Percentiles rank a stretch among this genome's conserved stretches.
Evolutionary conservation across 73 alveolate genomes (phyloP).

Genomic region (Paramecium pentaurelia): DNA sequence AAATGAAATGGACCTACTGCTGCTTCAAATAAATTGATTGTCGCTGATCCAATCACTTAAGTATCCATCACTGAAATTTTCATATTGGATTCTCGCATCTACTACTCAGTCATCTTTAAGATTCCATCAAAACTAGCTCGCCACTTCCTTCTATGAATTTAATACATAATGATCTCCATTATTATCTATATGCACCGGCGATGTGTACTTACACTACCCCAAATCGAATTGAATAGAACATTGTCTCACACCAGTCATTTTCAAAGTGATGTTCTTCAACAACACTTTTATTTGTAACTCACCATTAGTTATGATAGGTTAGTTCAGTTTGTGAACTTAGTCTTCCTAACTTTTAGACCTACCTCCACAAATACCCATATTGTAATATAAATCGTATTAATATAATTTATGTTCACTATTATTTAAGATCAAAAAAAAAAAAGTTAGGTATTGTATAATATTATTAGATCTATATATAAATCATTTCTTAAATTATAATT

Average conservation of each 20-base stretch:
- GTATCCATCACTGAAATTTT: background rate
- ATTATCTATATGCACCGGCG: background rate
- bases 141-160: background rate
- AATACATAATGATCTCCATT: background rate
- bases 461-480: background rate
- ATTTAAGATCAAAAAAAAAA: background rate
- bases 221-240: background rate
- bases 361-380: background rate
- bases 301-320: background rate
- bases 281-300: background rate
- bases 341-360: background rate
- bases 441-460: background rate
- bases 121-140: background rate
- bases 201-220: background rate
- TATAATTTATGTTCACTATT: background rate
- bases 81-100: background rate
- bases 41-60: background rate
- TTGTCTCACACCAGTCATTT: background rate
- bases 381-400: background rate
- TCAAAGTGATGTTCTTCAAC: background rate
- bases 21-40: conserved; percentile 1
- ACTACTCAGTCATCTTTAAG: background rate
- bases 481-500: background rate
- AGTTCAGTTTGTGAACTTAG: background rate
- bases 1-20: conserved; percentile 30